Percentiles rank a stretch among this genome's conserved stretches.
Evolutionary conservation across 2,329 filamentous ascomycete species (phyloP).

Genomic region (Ascosphaera apis): DNA sequence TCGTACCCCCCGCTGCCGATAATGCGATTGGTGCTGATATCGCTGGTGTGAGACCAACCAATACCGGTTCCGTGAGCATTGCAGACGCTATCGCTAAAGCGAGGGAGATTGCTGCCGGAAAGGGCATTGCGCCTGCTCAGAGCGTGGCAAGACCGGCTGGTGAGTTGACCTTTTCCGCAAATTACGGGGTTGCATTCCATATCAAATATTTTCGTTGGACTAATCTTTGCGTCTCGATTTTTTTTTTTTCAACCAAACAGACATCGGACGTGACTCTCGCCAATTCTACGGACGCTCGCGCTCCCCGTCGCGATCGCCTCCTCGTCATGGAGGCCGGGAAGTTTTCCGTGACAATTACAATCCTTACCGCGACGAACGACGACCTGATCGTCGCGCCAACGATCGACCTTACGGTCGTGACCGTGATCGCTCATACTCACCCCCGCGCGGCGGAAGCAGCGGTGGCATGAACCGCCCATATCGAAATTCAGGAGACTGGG

Average conservation of each 20-base stretch:
- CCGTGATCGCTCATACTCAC: slow-evolving; percentile 51
- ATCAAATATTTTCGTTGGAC: background rate
- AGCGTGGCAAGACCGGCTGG: too few species aligned
- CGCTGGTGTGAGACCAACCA: slow-evolving; percentile 55
- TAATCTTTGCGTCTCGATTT: background rate
- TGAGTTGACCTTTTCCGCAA: too few species aligned
- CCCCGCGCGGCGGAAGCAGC: slow-evolving; percentile 31
- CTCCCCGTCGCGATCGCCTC: slow-evolving; percentile 44
- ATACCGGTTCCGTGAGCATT: slow-evolving; percentile 61
- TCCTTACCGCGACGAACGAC: slow-evolving; percentile 66
- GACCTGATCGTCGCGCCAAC: slow-evolving; percentile 34
- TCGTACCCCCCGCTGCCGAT: slow-evolving; percentile 17
- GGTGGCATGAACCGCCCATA: slow-evolving; percentile 7
- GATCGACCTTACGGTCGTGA: slow-evolving; percentile 37
- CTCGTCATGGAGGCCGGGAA: slow-evolving; percentile 41
- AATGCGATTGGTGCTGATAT: slow-evolving; percentile 54
- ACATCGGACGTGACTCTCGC: slow-evolving; percentile 27
- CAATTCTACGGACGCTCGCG: slow-evolving; percentile 29
- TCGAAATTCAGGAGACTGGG: too few species aligned
- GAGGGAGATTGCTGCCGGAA: slow-evolving; percentile 58
- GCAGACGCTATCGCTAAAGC: slow-evolving; percentile 69
- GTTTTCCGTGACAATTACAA: slow-evolving; percentile 54
- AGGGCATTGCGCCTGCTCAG: slow-evolving; percentile 37
- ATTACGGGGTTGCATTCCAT: too few species aligned
- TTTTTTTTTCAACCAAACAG: slow-evolving; percentile 2